A percentile compares a stretch with the other conserved stretches of the same genome.
Conservation (phyloP, 2,329 filamentous ascomycete genomes). For the Ceratocystis variospora region DNA sequence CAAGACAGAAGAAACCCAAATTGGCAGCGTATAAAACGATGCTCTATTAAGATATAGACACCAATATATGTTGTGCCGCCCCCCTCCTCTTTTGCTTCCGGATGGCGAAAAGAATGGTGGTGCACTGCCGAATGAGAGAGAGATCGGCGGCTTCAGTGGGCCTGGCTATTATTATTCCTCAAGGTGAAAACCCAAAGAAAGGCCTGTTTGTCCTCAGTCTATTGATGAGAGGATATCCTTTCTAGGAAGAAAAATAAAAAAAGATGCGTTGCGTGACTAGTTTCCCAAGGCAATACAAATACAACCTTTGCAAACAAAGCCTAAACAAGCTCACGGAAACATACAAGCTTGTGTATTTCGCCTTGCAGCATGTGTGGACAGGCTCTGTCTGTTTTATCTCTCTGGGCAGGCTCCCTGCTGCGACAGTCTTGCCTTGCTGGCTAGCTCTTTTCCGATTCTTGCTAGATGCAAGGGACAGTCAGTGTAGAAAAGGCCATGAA, state of each 20-base stretch:
- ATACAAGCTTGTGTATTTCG: neutral
- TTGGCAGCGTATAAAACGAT: neutral
- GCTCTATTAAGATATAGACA: neutral
- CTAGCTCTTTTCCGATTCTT: neutral
- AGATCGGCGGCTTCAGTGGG: too few relatives aligned
- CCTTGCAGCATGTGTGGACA: neutral
- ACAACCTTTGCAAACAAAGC: too few relatives aligned
- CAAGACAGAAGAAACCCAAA: neutral
- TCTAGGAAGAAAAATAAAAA: neutral
- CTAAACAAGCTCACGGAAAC: neutral
- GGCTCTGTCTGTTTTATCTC: neutral
- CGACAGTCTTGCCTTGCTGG: neutral
- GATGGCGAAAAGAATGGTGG: too few relatives aligned
- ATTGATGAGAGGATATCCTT: neutral
- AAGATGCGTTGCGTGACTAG: neutral
- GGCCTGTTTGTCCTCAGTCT: neutral
- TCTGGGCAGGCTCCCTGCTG: neutral
- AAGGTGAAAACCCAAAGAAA: neutral
- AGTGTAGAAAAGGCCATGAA: too few relatives aligned
- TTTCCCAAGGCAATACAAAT: neutral
- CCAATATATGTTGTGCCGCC: neutral
- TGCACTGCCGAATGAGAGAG: too few relatives aligned
- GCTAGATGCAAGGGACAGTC: neutral
- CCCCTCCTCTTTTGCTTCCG: too few relatives aligned
- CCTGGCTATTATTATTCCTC: too few relatives aligned